Evolutionary conservation across 108 stramenopile genomes (phyloP).

Genomic region (Licmophora abbreviata): DNA sequence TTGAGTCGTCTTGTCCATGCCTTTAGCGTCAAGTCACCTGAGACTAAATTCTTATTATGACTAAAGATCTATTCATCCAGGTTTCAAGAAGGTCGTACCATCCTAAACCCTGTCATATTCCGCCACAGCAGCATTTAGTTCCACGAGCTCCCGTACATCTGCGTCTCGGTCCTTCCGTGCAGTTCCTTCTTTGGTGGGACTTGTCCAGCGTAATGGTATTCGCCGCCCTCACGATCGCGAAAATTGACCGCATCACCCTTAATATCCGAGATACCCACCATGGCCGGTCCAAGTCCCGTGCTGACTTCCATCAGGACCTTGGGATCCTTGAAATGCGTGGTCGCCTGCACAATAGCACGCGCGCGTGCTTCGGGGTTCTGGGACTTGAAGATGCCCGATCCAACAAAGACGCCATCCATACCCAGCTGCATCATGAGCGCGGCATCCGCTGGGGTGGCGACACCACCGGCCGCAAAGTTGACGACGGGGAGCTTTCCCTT

Average conservation of each 20-base stretch:
- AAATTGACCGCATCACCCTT: slow-evolving; percentile 95
- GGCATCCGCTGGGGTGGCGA: slow-evolving; percentile 98
- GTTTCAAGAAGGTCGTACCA: too few species aligned
- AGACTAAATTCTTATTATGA: too few species aligned
- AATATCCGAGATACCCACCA: slow-evolving; percentile 97
- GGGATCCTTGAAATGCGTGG: slow-evolving; percentile 95
- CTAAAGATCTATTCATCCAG: too few species aligned
- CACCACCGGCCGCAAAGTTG: slow-evolving; percentile 99
- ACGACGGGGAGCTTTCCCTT: slow-evolving; percentile 95
- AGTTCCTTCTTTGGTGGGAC: slow-evolving; percentile 90
- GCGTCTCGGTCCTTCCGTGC: slow-evolving; percentile 83
- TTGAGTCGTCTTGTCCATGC: too few species aligned
- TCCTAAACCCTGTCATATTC: too few species aligned
- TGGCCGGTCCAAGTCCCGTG: slow-evolving; percentile 94
- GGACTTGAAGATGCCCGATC: slow-evolving; percentile 97
- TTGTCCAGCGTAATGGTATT: slow-evolving; percentile 56
- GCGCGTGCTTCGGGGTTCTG: slow-evolving; percentile 91
- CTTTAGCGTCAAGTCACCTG: too few species aligned
- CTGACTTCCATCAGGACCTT: slow-evolving; percentile 94
- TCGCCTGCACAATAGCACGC: slow-evolving; percentile 92
- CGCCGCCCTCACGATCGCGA: slow-evolving; percentile 96
- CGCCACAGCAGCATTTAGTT: too few species aligned
- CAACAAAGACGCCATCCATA: slow-evolving; percentile 98
- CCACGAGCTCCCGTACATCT: slow-evolving; percentile 96
- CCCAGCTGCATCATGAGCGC: slow-evolving; percentile 99